Conservation (phyloP, 2,329 filamentous ascomycete species). For the Huntiella bhutanensis region DNA sequence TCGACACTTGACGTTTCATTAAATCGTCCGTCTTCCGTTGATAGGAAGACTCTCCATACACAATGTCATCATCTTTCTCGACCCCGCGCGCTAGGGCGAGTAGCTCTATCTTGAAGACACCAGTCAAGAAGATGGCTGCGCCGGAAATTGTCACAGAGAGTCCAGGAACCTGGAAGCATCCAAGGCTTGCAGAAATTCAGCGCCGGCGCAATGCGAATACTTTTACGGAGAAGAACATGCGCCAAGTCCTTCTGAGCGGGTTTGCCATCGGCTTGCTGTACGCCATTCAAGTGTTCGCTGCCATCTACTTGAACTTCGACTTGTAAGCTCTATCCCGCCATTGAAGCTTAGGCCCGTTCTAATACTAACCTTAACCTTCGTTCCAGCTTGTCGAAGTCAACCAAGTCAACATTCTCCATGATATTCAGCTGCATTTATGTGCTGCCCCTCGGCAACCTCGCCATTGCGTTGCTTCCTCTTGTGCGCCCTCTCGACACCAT, state of each 20-base stretch:
- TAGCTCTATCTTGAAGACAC: slow-evolving; percentile 14
- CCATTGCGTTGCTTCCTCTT: slow-evolving; percentile 51
- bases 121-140: slow-evolving; percentile 25
- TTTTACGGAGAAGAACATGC: slow-evolving; percentile 62
- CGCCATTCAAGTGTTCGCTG: slow-evolving; percentile 19
- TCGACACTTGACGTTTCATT: no score
- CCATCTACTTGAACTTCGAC: slow-evolving; percentile 20
- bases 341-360: no score
- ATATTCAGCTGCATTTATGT: slow-evolving; percentile 30
- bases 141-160: slow-evolving; percentile 26
- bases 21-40: no score
- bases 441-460: slow-evolving; percentile 51
- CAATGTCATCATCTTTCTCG: no score
- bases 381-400: slow-evolving; percentile 6
- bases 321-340: slow-evolving; percentile 19
- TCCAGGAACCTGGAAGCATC: slow-evolving; percentile 79
- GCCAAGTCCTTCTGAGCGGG: slow-evolving; percentile 49
- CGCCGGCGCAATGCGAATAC: slow-evolving; percentile 57
- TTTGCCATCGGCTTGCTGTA: slow-evolving; percentile 25
- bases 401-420: slow-evolving; percentile 17
- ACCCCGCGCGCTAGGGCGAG: not conserved
- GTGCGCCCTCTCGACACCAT: slow-evolving; percentile 54
- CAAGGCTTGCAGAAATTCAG: slow-evolving; percentile 71
- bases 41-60: no score
- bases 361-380: not conserved